phyloP scores from a whole-genome alignment of 805 yeast species.

The Barnettozyma botsteinii region DNA sequence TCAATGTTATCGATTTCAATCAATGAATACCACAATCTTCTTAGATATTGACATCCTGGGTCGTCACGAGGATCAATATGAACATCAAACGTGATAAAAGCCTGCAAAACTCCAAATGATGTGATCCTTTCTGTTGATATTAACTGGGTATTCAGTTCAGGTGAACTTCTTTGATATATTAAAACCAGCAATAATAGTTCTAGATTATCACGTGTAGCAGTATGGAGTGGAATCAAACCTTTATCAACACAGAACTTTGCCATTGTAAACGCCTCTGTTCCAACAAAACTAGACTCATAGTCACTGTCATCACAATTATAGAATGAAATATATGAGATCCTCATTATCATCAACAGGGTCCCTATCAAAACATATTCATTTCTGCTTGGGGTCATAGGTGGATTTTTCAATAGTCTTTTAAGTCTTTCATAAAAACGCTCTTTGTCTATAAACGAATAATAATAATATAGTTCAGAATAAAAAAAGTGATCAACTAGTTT shows the following conservation, averaged over 20 bases:
- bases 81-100: neutral
- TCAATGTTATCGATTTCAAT: conserved; percentile 1
- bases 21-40: conserved; percentile 7
- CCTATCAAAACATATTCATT: conserved; percentile 2
- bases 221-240: neutral
- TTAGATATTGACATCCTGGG: neutral
- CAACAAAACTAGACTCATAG: neutral
- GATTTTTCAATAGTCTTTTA: neutral
- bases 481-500: conserved; percentile 9
- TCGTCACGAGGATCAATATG: neutral
- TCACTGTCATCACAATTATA: conserved; percentile 2
- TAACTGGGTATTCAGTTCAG: conserved; percentile 1
- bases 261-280: conserved; percentile 6
- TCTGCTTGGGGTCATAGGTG: neutral
- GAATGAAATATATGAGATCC: conserved; percentile 6
- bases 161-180: neutral
- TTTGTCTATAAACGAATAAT: conserved; percentile 1
- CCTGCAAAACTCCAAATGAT: neutral
- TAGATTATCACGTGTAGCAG: neutral
- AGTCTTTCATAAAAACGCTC: neutral
- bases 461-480: conserved; percentile 1
- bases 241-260: conserved; percentile 5
- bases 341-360: conserved; percentile 1
- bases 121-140: neutral
- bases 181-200: conserved; percentile 1